Evolutionary conservation across 2,329 filamentous ascomycete genomes (phyloP), one percentile per base, ranked within the genome.

Genomic region (Penicillium brevicompactum): DNA sequence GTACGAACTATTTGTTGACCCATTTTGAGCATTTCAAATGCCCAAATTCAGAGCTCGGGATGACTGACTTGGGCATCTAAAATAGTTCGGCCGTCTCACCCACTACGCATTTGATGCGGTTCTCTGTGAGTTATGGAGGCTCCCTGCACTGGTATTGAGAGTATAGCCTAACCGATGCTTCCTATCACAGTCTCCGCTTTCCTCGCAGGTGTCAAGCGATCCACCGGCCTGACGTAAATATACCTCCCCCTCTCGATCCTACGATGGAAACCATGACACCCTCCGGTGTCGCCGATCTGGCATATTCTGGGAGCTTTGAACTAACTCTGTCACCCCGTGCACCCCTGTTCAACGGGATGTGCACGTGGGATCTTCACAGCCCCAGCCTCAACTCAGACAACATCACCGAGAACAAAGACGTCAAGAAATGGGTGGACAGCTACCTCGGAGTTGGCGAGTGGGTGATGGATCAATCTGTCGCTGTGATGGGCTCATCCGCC

Each of bases 391-490:
- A 92, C 80, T 88, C 89, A 68, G 92, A 97, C 63, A 87, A 87
- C 66, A 84, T 96, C 69, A 84, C 88, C 72, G 91, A 95, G 55
- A 93, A 87, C 75, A 90, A 91, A 73, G 88, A 92, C 60, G 76
- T 94, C 65, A 88, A 89, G 73, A 88, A 87, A 70, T 97, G 92
- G 92, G 86, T 97, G 64, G 89, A 93, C 70, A 93, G 89, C 73
- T 97, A 97, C 75, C 86, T 97, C 42, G 91, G 91, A 60, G 88
- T 97, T 16, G 94, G 94, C 67, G 94, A 99, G 80, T 96, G 92
- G 86, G 90, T 97, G 62, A 96, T 99, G 92, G 94, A 99, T 76
- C 90, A 95, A 79, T 95, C 92, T 30, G 91, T 97, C 31, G 92
- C 92, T 40, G 85, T 97, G 54, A 90, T 96, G 72, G 89, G 91